A percentile compares a stretch with the other conserved stretches of the same genome.
phyloP scores from a whole-genome alignment of 2,329 filamentous ascomycete species.

The Passalora sequoiae region DNA sequence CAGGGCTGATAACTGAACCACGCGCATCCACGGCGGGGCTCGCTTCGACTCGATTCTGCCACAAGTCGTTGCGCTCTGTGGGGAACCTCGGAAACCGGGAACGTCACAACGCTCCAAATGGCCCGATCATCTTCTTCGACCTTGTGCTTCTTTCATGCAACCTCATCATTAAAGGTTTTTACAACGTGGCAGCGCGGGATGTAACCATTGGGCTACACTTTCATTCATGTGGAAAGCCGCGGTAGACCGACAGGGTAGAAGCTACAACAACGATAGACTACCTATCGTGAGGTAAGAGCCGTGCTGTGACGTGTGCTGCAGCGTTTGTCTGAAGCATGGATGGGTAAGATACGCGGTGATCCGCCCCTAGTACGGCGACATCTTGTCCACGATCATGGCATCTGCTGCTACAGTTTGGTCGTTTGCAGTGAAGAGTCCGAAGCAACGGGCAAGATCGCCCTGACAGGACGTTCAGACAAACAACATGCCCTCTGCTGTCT shows the following conservation, averaged over 20 bases:
- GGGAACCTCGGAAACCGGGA: neutral
- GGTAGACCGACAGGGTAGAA: conserved; percentile 13
- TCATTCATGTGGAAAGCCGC: neutral
- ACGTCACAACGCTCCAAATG: too few species aligned
- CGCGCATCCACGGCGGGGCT: too few species aligned
- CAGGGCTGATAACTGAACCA: too few species aligned
- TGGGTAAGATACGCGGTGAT: neutral
- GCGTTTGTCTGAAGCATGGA: neutral
- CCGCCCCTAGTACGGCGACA: neutral
- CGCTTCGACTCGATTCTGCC: too few species aligned
- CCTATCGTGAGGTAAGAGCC: too few species aligned
- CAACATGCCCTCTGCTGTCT: conserved; percentile 40
- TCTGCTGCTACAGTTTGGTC: too few species aligned
- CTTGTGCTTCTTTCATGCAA: conserved; percentile 1
- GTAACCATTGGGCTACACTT: conserved; percentile 10
- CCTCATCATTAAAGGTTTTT: conserved; percentile 8
- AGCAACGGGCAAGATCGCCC: too few species aligned
- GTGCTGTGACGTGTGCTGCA: conserved; percentile 15
- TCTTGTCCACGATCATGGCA: too few species aligned
- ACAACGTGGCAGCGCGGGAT: conserved; percentile 12
- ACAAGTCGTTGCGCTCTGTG: too few species aligned
- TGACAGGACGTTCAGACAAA: too few species aligned
- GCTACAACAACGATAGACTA: conserved; percentile 2
- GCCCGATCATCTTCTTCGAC: too few species aligned
- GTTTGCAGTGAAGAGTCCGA: too few species aligned